Conservation (phyloP, 2,329 filamentous ascomycete species). For the Didymella arachidicola region DNA sequence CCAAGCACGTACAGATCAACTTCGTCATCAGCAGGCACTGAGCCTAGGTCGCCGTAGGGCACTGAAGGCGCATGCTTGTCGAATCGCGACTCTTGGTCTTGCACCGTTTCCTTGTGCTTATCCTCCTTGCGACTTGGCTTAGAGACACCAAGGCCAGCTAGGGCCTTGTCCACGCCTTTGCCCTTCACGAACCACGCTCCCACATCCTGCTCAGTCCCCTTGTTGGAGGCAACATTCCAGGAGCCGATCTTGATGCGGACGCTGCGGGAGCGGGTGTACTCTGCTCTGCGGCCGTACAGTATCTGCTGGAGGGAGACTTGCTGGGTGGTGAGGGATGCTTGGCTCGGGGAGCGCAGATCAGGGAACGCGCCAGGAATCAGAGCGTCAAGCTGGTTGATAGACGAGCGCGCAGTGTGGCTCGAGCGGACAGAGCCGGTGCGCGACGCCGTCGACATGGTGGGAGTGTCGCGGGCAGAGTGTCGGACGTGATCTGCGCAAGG, state of each 20-base stretch:
- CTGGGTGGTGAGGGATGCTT: conserved; percentile 48
- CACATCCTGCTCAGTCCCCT: conserved; percentile 86
- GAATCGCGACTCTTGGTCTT: conserved; percentile 57
- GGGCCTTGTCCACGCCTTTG: conserved; percentile 70
- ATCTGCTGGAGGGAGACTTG: conserved; percentile 61
- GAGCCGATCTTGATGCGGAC: conserved; percentile 89
- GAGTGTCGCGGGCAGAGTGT: conserved; percentile 8
- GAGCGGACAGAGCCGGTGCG: conserved; percentile 34
- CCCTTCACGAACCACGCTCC: conserved; percentile 86
- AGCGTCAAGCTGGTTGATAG: conserved; percentile 48
- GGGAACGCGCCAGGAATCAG: conserved; percentile 61
- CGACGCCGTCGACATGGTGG: conserved; percentile 39
- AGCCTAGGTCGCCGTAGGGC: conserved; percentile 55
- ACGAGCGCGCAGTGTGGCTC: conserved; percentile 22
- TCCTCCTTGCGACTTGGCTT: conserved; percentile 40
- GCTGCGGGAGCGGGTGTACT: conserved; percentile 78
- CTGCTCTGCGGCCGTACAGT: conserved; percentile 74
- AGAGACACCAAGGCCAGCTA: conserved; percentile 61
- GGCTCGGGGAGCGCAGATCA: conserved; percentile 30
- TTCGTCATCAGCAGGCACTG: conserved; percentile 67
- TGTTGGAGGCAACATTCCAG: conserved; percentile 91
- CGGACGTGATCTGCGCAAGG: conserved; percentile 14
- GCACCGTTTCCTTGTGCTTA: conserved; percentile 55
- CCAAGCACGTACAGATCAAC: conserved; percentile 90
- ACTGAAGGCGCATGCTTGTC: conserved; percentile 54